These are phyloP conservation scores for Ceriops tagal DNA, from an alignment of 345 rosid genomes.

Conservation along the genomic window DNA sequence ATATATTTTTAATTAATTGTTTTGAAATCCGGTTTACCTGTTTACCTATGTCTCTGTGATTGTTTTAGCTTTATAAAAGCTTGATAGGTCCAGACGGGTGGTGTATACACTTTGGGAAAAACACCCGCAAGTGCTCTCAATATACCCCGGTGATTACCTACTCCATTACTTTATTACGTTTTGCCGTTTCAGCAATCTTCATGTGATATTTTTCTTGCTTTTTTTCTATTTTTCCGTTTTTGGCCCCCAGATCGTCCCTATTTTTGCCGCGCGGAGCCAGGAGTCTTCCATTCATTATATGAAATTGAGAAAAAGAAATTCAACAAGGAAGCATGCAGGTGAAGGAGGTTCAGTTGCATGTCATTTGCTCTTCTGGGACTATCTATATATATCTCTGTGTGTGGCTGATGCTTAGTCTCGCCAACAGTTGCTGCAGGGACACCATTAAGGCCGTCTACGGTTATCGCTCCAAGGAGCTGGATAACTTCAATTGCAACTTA, in stretches of 20 bases:
- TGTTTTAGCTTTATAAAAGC: conserved; percentile 56
- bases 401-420: conserved; percentile 9
- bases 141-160: conserved; percentile 50
- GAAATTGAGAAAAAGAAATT: conserved; percentile 61
- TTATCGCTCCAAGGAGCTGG: conserved; percentile 49
- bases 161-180: neutral
- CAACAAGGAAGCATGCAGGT: conserved; percentile 74
- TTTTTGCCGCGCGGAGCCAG: conserved; percentile 75
- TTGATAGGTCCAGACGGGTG: conserved; percentile 75
- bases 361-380: neutral
- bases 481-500: conserved; percentile 47
- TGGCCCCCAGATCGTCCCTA: conserved; percentile 62
- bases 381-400: neutral
- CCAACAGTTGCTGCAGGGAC: conserved; percentile 58
- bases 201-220: neutral
- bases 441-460: conserved; percentile 72
- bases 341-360: neutral
- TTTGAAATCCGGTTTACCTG: too few species aligned
- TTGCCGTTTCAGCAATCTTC: neutral
- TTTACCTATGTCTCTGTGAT: neutral
- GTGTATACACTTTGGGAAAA: conserved; percentile 70
- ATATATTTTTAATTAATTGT: too few species aligned
- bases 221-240: too few species aligned
- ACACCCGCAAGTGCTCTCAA: conserved; percentile 82
- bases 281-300: conserved; percentile 48